Conservation (phyloP, 495 filamentous ascomycete species). For the Aspergillus olivimuriae region DNA sequence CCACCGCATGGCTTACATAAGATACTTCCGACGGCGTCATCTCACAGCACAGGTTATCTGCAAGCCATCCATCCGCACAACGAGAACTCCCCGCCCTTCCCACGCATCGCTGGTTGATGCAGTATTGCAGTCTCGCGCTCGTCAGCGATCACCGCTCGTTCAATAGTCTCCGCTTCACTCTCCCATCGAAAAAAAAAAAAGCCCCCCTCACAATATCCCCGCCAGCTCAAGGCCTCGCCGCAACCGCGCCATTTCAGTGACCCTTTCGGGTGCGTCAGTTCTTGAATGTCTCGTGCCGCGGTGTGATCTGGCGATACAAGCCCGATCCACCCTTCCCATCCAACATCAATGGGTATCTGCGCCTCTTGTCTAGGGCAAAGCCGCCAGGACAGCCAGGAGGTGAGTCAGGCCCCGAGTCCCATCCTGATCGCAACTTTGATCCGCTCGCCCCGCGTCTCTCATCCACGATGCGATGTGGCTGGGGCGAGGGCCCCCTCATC, state of each 20-base stretch:
- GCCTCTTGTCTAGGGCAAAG: conserved; percentile 44
- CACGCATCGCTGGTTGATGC: conserved; percentile 3
- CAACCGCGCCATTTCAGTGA: neutral
- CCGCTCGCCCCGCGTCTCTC: no score
- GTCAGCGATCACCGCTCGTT: neutral
- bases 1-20: no score
- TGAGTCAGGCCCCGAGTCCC: no score
- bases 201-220: neutral
- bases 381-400: conserved; percentile 40
- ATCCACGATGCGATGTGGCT: neutral
- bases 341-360: conserved; percentile 43
- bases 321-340: conserved; percentile 5
- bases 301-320: conserved; percentile 14
- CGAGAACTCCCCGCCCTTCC: neutral
- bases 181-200: neutral
- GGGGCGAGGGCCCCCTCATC: no score
- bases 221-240: neutral
- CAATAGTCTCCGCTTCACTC: neutral
- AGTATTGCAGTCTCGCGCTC: neutral
- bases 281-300: conserved; percentile 25
- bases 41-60: no score
- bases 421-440: no score
- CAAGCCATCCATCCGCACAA: no score
- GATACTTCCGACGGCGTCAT: no score
- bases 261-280: neutral